Evolutionary conservation across 2,329 filamentous ascomycete species (phyloP), one percentile per base, ranked within the genome.

Genomic region (Apiospora arundinis): DNA sequence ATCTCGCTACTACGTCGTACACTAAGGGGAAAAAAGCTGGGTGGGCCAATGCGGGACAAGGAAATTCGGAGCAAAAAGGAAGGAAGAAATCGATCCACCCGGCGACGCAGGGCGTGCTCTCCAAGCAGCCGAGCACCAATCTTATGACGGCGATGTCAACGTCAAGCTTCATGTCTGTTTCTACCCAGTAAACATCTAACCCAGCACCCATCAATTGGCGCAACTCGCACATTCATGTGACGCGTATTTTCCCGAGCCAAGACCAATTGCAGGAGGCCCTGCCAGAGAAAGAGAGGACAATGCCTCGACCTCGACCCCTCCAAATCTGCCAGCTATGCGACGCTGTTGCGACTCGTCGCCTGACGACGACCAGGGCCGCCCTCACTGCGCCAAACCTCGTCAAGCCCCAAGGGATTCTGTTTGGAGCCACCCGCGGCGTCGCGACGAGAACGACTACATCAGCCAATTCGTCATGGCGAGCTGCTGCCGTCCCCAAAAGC

Each of bases 311-410:
- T 69, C 76, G 76, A n/a, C 56, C 56, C 32, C 28, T 63, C 71
- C 74, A 0, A 70, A 42, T 80, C 25, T 79, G 78, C 68, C 77
- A 78, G 52, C 76, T 79, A 28, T 81, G 82, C 75, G 78, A 80
- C 69, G 76, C 79, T 49, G 75, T 79, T 65, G 73, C 74, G 9
- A 65, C 74, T 37, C 76, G 75, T 49, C 74, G 72, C 44, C 74
- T 75, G 69, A 67, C 73, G 70, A 70, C 74, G 21, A 72, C 74
- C 32, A 74, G 72, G 44, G 71, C 75, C 1, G 8, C 72, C 45
- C 69, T 73, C 40, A 70, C 63, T 77, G 82, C 67, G 82, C 85
- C 69, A 76, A 82, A 69, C 72, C 63, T 71, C 69, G 72, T 79
- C 72, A 73, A 72, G 60, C 48, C 73, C 70, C 72, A 71, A 49